Evolutionary conservation across 1,284 basidiomycete genomes (phyloP).

Genomic region (Pseudomicrostroma phylloplanum): DNA sequence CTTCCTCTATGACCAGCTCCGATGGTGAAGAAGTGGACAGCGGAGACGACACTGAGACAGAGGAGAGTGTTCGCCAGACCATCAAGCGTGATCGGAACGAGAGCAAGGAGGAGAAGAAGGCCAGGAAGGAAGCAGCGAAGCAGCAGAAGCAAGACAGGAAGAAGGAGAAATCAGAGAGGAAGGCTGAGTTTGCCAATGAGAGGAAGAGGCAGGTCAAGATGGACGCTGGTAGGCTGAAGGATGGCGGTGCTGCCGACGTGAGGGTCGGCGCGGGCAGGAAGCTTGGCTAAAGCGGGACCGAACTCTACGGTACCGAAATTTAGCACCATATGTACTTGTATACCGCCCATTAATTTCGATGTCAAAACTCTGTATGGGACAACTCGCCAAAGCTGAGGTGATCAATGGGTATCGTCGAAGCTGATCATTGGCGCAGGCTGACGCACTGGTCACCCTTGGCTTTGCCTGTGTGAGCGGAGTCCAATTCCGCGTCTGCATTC

Average conservation of each 20-base stretch:
- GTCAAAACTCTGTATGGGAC: too few relatives aligned
- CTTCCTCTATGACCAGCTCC: too few relatives aligned
- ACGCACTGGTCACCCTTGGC: too few relatives aligned
- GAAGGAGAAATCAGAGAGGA: background rate
- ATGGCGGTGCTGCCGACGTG: background rate
- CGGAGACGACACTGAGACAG: constrained; percentile 17
- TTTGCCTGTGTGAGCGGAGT: too few relatives aligned
- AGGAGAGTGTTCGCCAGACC: constrained; percentile 10
- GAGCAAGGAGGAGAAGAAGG: constrained; percentile 75
- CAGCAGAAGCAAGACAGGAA: constrained; percentile 48
- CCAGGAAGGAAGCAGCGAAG: constrained; percentile 81
- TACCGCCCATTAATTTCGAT: too few relatives aligned
- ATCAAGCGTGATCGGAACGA: constrained; percentile 55
- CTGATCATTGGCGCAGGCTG: too few relatives aligned
- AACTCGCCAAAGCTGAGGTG: too few relatives aligned
- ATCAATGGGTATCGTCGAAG: too few relatives aligned
- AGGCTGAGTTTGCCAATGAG: constrained; percentile 1
- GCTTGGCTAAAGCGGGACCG: background rate
- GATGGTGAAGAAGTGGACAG: constrained; percentile 15
- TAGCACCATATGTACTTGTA: too few relatives aligned
- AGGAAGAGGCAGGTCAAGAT: constrained; percentile 4
- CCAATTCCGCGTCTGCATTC: too few relatives aligned
- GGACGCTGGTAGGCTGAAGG: background rate
- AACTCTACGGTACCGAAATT: too few relatives aligned
- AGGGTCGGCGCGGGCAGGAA: background rate